Percentiles rank a stretch among this genome's conserved stretches.
phyloP scores from a whole-genome alignment of 2,329 filamentous ascomycete genomes.

The Aphanoascus verrucosus region DNA sequence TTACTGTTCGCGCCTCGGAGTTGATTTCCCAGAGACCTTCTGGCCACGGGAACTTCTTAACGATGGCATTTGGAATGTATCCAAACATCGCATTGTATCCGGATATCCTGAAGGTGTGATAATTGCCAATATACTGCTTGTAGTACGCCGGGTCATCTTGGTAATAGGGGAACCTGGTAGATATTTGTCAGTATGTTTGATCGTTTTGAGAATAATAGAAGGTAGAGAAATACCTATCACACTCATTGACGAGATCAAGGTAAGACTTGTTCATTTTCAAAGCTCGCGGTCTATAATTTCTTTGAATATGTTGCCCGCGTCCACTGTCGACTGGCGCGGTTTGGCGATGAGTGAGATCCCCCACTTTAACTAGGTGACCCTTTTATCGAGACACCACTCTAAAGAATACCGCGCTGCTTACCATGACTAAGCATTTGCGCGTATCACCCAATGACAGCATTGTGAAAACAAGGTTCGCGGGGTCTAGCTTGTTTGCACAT shows the following conservation, averaged over 20 bases:
- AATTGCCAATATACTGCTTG: constrained; percentile 43
- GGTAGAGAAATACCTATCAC: constrained; percentile 39
- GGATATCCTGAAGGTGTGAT: constrained; percentile 57
- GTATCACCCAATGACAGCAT: background rate
- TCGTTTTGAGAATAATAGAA: background rate
- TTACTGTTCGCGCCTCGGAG: constrained; percentile 50
- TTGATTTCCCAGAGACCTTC: constrained; percentile 52
- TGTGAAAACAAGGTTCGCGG: background rate
- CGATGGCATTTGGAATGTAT: constrained; percentile 44
- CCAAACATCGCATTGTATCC: constrained; percentile 54
- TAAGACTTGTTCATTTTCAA: constrained; percentile 10
- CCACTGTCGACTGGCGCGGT: background rate
- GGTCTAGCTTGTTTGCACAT: background rate
- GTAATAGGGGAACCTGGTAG: constrained; percentile 63
- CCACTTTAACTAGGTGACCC: too few relatives aligned
- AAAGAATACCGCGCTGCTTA: too few relatives aligned
- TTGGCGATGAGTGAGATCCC: background rate
- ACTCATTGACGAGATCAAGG: constrained; percentile 45
- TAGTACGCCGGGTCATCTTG: constrained; percentile 49
- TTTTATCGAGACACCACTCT: background rate
- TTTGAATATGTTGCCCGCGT: background rate
- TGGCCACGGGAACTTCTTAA: constrained; percentile 37
- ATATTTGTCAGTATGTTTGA: background rate
- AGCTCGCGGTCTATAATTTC: background rate
- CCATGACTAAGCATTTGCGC: background rate